Evolutionary conservation across 768 basidiomycete species (phyloP), one percentile per base, ranked within the genome.

Genomic region (Cyclocybe cylindracea): DNA sequence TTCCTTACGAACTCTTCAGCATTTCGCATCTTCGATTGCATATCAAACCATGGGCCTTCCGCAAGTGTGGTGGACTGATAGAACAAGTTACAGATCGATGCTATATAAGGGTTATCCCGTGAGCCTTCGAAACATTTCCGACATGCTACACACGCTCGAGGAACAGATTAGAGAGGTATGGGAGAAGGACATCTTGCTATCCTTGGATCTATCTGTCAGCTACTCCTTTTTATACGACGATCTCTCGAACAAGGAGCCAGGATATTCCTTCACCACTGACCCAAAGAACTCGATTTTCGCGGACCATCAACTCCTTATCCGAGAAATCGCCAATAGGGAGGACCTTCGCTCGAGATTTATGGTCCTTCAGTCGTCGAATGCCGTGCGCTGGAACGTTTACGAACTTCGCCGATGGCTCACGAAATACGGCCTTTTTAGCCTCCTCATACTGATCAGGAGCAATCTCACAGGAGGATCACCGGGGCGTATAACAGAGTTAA

Each of bases 201-300:
- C 56, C 0, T 31, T 61, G 0, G 10, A 34, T 0, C 11, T 70
- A 0, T 24, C 45, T 0, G 49, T 57, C 1, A 8, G 53, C 4
- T 65, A 67, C 37, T 7, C 7, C 0, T 10, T 44, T 4, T 1
- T 68, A 0, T n/a, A 43, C 1, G 70, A 71, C 5, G 53, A 67
- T 34, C 57, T 62, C 0, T 39, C 24, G 1, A 42, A 54, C 18
- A 11, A 14, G 3, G 35, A 35, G 3, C 48, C 53, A 4, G 65
- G 65, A 1, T 63, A 65, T 42, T 61, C 50, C 2, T 65, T 68
- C 50, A 19, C 64, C 16, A 37, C 46, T 2, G 54, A 64, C 39
- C 33, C 7, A 0, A 14, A 37, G 1, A 63, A 64, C 44, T 35
- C 35, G 1, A 53, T 58, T 31, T 16, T 48, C 7, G n/a, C 3